Conservation (phyloP, 306 rosid species). For the Fragaria nilgerrensis region DNA sequence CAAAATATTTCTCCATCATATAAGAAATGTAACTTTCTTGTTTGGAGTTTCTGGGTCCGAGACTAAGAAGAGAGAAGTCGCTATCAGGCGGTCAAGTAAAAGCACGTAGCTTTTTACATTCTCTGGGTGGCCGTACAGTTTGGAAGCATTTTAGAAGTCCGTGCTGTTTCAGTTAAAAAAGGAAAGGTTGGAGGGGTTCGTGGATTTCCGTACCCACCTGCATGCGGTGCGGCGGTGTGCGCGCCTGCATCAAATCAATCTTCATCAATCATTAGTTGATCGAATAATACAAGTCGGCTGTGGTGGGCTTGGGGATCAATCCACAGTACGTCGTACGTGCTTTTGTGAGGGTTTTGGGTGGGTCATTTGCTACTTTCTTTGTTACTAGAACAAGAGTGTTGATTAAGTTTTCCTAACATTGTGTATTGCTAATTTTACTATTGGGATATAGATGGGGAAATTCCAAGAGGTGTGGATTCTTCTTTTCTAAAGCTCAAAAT, state of each 20-base stretch:
- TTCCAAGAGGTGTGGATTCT: not conserved
- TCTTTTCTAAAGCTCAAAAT: not conserved
- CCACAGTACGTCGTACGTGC: not conserved
- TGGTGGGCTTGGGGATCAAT: conserved; percentile 10
- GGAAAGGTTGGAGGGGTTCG: not conserved
- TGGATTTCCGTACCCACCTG: conserved; percentile 11
- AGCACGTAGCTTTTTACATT: not conserved
- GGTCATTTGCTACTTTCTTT: not conserved
- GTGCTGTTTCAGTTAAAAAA: conserved; percentile 5
- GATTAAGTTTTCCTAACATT: not conserved
- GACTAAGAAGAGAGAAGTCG: not conserved
- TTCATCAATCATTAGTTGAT: conserved; percentile 1
- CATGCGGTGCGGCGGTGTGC: conserved; percentile 8
- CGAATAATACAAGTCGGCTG: not conserved
- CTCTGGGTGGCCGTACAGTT: conserved; percentile 31
- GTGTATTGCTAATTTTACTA: not conserved
- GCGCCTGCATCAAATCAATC: conserved; percentile 25
- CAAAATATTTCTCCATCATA: not conserved
- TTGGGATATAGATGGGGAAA: not conserved
- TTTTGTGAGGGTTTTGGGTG: not conserved
- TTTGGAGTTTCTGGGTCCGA: not conserved
- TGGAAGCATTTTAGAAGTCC: conserved; percentile 29
- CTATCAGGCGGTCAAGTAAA: conserved; percentile 15
- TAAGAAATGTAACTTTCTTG: not conserved
- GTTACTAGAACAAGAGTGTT: not conserved